phyloP scores from a whole-genome alignment of 2,329 filamentous ascomycete species.

The Penicillium fuscoglaucum region DNA sequence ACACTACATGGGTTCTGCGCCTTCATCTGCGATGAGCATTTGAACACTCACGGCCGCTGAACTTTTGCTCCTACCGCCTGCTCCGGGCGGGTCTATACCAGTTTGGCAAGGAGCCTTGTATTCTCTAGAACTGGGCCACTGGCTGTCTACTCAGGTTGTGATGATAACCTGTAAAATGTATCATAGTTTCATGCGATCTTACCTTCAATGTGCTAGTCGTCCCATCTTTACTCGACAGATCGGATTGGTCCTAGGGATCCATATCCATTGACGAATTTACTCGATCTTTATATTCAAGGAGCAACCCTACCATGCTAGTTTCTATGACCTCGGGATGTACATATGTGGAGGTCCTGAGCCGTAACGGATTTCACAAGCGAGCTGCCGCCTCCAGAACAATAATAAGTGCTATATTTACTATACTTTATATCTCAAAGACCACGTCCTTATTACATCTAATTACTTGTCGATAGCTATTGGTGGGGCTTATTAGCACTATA shows the following conservation, averaged over 20 bases:
- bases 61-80: background rate
- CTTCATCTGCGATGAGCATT: background rate
- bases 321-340: background rate
- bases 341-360: too few species aligned
- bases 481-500: too few species aligned
- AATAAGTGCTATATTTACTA: too few species aligned
- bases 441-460: too few species aligned
- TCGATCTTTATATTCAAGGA: background rate
- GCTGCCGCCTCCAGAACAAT: too few species aligned
- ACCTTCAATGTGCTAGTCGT: background rate
- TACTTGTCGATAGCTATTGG: too few species aligned
- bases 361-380: too few species aligned
- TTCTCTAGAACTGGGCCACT: slow-evolving; percentile 9
- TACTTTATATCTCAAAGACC: too few species aligned
- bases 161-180: slow-evolving; percentile 18
- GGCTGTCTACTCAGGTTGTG: slow-evolving; percentile 3
- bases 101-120: slow-evolving; percentile 10
- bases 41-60: background rate
- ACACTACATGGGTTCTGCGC: background rate
- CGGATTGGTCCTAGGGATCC: background rate
- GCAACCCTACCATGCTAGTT: background rate
- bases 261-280: background rate
- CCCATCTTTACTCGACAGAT: background rate
- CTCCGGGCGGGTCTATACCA: background rate
- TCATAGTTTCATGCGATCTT: slow-evolving; percentile 14